phyloP scores from a whole-genome alignment of 2,329 filamentous ascomycete species.

The Aschersonia sp. region DNA sequence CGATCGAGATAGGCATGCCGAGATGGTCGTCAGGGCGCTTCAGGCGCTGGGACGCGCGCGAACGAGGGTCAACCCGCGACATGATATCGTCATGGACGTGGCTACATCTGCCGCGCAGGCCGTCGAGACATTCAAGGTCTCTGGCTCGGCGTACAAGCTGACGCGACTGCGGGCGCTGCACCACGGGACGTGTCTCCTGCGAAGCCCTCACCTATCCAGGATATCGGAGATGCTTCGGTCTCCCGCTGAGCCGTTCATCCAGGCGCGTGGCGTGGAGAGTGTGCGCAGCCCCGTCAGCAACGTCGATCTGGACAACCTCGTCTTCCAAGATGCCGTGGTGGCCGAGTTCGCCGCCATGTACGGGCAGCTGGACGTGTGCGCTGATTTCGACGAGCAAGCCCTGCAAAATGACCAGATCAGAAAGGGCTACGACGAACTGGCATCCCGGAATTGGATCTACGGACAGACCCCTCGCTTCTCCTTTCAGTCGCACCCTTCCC shows the following conservation, averaged over 20 bases:
- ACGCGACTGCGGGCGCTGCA: conserved; percentile 71
- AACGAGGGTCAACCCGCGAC: conserved; percentile 70
- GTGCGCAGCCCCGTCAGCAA: conserved; percentile 78
- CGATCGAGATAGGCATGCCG: conserved; percentile 73
- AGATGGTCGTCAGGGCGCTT: conserved; percentile 85
- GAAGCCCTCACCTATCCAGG: conserved; percentile 55
- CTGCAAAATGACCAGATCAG: conserved; percentile 34
- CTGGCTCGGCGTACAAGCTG: conserved; percentile 89
- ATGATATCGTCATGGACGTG: conserved; percentile 73
- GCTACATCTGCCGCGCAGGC: not conserved
- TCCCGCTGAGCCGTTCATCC: conserved; percentile 64
- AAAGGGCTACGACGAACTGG: conserved; percentile 16
- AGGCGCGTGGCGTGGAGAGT: conserved; percentile 78
- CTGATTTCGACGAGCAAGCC: conserved; percentile 32
- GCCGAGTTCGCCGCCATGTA: conserved; percentile 58
- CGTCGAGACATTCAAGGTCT: conserved; percentile 55
- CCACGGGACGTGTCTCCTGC: conserved; percentile 80
- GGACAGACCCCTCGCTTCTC: conserved; percentile 76
- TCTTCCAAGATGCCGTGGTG: conserved; percentile 42
- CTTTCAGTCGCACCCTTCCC: conserved; percentile 46
- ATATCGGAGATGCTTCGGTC: conserved; percentile 62
- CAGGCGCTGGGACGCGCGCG: conserved; percentile 39
- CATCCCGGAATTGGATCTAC: conserved; percentile 64
- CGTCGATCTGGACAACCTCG: conserved; percentile 39
- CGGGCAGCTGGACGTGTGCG: conserved; percentile 20